Evolutionary conservation across 2,329 filamentous ascomycete species (phyloP).

Genomic region (Claviceps arundinis): DNA sequence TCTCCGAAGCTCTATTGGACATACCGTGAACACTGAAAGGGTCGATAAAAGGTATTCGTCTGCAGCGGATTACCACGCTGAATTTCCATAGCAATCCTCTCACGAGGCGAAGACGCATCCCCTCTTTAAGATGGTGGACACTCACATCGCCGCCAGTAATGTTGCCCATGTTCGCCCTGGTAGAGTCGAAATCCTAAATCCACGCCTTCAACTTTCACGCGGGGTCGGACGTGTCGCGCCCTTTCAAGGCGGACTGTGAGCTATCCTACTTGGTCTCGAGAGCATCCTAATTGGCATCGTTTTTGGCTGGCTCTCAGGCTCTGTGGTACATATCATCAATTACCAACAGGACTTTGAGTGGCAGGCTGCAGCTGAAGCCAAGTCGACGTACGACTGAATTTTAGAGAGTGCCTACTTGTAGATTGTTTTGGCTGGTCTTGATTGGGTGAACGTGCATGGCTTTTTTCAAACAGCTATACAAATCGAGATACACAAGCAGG

Average conservation of each 20-base stretch:
- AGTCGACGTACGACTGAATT: constrained; percentile 64
- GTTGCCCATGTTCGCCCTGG: constrained; percentile 70
- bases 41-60: too few species aligned
- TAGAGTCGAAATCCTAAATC: constrained; percentile 80
- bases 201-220: constrained; percentile 60
- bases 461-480: background rate
- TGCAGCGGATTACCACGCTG: too few species aligned
- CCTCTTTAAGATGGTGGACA: background rate
- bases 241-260: constrained; percentile 61
- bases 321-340: constrained; percentile 55
- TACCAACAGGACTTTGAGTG: constrained; percentile 59
- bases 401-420: constrained; percentile 45
- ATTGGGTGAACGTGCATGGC: background rate
- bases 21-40: too few species aligned
- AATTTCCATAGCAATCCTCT: too few species aligned
- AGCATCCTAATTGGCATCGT: constrained; percentile 49
- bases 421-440: constrained; percentile 11
- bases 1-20: too few species aligned
- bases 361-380: constrained; percentile 41
- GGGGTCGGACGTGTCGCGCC: constrained; percentile 58
- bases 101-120: too few species aligned
- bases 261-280: constrained; percentile 55
- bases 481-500: background rate
- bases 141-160: constrained; percentile 58
- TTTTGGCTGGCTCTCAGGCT: constrained; percentile 56